Conservation (phyloP, 2,329 filamentous ascomycete genomes). For the Ophiostoma piceae region DNA sequence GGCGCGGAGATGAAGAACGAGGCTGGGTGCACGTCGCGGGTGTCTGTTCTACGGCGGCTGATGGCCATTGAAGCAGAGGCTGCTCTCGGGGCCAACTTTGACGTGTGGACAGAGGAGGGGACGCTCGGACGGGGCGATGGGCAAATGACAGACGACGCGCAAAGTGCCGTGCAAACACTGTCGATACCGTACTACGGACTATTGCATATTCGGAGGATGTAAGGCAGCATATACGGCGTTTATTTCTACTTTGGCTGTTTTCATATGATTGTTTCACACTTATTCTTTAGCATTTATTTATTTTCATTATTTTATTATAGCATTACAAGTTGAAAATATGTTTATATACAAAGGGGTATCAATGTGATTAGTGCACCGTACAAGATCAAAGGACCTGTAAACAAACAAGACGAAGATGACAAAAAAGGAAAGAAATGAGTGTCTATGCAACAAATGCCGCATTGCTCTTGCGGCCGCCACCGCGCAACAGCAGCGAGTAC, state of each 20-base stretch:
- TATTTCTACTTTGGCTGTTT: too few relatives aligned
- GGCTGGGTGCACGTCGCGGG: background rate
- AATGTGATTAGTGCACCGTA: background rate
- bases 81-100: background rate
- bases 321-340: background rate
- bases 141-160: background rate
- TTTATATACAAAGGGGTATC: background rate
- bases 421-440: background rate
- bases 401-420: background rate
- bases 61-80: background rate
- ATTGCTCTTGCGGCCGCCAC: constrained; percentile 32
- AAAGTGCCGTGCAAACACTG: background rate
- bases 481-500: constrained; percentile 37
- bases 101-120: constrained; percentile 1
- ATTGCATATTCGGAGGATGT: background rate
- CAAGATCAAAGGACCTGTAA: background rate
- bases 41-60: background rate
- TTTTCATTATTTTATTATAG: background rate
- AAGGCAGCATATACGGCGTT: background rate
- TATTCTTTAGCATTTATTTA: background rate
- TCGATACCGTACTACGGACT: background rate
- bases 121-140: background rate
- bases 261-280: background rate
- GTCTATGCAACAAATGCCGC: constrained; percentile 27
- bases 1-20: background rate